phyloP scores from a whole-genome alignment of 2,329 filamentous ascomycete species.

The Cordyceps cicadae region DNA sequence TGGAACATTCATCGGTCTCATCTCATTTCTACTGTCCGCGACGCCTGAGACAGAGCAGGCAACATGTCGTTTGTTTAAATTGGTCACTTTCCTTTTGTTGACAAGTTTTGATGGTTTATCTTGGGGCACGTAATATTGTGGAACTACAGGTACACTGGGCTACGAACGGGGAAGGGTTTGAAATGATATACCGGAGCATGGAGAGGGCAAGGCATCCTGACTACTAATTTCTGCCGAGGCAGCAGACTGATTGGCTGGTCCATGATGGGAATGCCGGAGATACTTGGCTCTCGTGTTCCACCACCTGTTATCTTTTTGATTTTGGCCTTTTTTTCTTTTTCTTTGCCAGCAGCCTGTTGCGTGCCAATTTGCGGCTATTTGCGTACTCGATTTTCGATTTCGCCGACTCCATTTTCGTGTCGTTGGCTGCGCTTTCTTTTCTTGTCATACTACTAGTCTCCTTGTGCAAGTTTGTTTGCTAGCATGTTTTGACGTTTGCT shows the following conservation, averaged over 20 bases:
- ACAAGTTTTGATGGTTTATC: slow-evolving; percentile 14
- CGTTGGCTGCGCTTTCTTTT: slow-evolving; percentile 3
- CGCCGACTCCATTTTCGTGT: slow-evolving; percentile 11
- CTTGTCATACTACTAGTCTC: slow-evolving; percentile 21
- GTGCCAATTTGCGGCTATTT: slow-evolving; percentile 24
- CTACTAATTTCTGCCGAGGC: slow-evolving; percentile 36
- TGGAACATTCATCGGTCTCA: slow-evolving; percentile 21
- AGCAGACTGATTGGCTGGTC: slow-evolving; percentile 42
- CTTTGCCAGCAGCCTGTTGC: slow-evolving; percentile 27
- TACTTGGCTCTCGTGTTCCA: slow-evolving; percentile 17
- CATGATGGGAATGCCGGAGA: slow-evolving; percentile 35
- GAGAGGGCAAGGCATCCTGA: slow-evolving; percentile 23
- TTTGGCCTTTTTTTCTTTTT: slow-evolving; percentile 27
- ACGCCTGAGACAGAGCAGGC: slow-evolving; percentile 30
- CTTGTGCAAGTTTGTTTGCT: slow-evolving; percentile 18
- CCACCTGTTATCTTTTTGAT: slow-evolving; percentile 29
- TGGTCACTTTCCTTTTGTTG: slow-evolving; percentile 9
- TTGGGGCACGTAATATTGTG: slow-evolving; percentile 11
- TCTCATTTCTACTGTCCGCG: slow-evolving; percentile 24
- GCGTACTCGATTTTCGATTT: not conserved
- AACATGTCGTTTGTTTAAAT: slow-evolving; percentile 8
- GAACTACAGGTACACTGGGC: slow-evolving; percentile 11
- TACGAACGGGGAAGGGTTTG: slow-evolving; percentile 10
- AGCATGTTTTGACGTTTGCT: slow-evolving; percentile 22
- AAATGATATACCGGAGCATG: slow-evolving; percentile 14